phyloP scores from a whole-genome alignment of 805 yeast genomes.

The Wickerhamiella cacticola region DNA sequence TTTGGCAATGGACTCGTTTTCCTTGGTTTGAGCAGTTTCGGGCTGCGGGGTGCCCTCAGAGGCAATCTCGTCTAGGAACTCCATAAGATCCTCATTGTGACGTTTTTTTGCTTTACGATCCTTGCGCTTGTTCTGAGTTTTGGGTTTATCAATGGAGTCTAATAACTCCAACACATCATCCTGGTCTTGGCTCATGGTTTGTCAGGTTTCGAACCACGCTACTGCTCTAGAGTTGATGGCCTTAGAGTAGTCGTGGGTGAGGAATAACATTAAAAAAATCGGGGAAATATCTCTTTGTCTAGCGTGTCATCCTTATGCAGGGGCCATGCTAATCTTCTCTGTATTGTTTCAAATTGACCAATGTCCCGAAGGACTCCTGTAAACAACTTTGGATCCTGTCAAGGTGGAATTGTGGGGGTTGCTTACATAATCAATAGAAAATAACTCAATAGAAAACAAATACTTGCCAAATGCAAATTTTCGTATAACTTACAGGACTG shows the following conservation, averaged over 20 bases:
- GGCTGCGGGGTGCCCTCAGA: slow-evolving; percentile 16
- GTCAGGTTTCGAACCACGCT: neutral
- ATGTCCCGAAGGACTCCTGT: slow-evolving; percentile 43
- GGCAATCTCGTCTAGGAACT: slow-evolving; percentile 33
- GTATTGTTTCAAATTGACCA: slow-evolving; percentile 99
- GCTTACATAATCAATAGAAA: neutral
- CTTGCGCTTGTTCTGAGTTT: slow-evolving; percentile 15
- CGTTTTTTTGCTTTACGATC: slow-evolving; percentile 16
- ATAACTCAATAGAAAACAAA: neutral
- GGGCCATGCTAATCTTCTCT: slow-evolving; percentile 99
- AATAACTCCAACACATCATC: slow-evolving; percentile 34
- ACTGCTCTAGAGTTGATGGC: neutral
- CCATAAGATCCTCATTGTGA: slow-evolving; percentile 33
- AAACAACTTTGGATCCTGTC: neutral
- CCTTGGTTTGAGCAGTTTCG: slow-evolving; percentile 16
- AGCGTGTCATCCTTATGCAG: slow-evolving; percentile 99
- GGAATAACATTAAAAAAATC: slow-evolving; percentile 44
- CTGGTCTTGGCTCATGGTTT: slow-evolving; percentile 11
- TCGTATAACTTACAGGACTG: no score
- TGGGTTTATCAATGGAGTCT: slow-evolving; percentile 29
- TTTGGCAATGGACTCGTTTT: neutral
- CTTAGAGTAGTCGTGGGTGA: neutral
- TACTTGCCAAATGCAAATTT: no score
- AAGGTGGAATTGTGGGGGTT: neutral
- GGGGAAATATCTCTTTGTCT: slow-evolving; percentile 97